Evolutionary conservation across 2,329 filamentous ascomycete genomes (phyloP).

Genomic region (Rhinocladiella similis): DNA sequence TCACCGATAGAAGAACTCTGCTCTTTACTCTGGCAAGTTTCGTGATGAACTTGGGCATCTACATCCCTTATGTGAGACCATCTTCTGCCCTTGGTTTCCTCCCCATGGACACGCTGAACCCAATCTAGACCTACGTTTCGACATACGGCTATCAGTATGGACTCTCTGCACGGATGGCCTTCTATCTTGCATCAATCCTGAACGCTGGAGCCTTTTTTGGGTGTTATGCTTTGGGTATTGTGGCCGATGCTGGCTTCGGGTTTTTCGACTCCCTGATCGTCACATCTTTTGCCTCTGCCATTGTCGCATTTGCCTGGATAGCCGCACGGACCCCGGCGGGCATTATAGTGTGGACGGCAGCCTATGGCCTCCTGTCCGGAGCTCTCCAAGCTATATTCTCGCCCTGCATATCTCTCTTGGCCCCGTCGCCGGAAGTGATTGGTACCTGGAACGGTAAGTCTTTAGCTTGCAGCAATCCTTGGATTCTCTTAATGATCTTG

Average conservation of each 20-base stretch:
- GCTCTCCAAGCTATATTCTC: constrained; percentile 10
- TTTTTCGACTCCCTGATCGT: too few species aligned
- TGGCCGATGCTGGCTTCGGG: constrained; percentile 31
- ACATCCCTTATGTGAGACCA: constrained; percentile 28
- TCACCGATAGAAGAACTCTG: constrained; percentile 18
- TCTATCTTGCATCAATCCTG: constrained; percentile 33
- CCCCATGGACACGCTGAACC: constrained; percentile 22
- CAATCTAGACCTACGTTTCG: not conserved
- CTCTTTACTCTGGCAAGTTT: not conserved
- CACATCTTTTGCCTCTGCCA: too few species aligned
- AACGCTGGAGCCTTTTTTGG: constrained; percentile 37
- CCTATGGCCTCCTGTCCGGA: constrained; percentile 38
- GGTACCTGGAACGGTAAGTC: constrained; percentile 23
- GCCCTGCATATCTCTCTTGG: constrained; percentile 16
- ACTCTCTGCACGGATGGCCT: constrained; percentile 26
- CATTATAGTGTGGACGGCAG: constrained; percentile 27
- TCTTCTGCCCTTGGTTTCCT: constrained; percentile 35
- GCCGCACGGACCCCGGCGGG: too few species aligned
- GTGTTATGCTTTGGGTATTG: constrained; percentile 35
- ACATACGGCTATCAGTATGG: constrained; percentile 30
- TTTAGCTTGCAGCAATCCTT: not conserved
- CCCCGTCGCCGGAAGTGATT: constrained; percentile 14
- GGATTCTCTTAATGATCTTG: not conserved
- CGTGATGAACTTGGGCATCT: constrained; percentile 29
- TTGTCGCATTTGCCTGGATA: too few species aligned